Conservation (phyloP, 148 eudicot species). For the Heliosperma pusillum region DNA sequence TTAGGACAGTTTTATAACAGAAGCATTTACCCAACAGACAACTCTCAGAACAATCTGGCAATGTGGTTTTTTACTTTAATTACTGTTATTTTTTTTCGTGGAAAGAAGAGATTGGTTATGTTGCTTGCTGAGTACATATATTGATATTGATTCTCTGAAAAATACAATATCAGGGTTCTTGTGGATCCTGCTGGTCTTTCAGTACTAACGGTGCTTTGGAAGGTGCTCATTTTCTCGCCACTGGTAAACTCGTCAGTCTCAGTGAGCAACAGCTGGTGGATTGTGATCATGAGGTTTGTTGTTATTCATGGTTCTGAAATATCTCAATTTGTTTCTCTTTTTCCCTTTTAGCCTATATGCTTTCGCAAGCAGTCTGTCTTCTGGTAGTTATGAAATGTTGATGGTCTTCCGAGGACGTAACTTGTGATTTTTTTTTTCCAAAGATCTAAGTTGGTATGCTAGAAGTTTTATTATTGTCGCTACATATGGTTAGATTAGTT, state of each 20-base stretch:
- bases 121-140: background rate
- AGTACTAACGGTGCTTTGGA: constrained; percentile 81
- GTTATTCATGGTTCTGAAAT: background rate
- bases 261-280: constrained; percentile 93
- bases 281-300: constrained; percentile 80
- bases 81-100: background rate
- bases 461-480: background rate
- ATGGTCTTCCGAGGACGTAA: background rate
- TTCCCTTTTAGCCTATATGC: background rate
- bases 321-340: background rate
- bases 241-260: constrained; percentile 74
- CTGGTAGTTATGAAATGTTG: background rate
- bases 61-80: background rate
- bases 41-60: too few species aligned
- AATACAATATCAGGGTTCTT: constrained; percentile 49
- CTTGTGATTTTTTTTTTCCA: background rate
- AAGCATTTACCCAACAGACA: too few species aligned
- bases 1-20: background rate
- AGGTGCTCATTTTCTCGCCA: constrained; percentile 77
- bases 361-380: background rate
- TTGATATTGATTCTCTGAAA: constrained; percentile 2
- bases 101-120: background rate
- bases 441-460: background rate
- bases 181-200: constrained; percentile 94
- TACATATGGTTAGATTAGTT: too few species aligned